Evolutionary conservation across 164 flowering plant genomes (phyloP), one percentile per base, ranked within the genome.

Genomic region (Vitis rupestris): DNA sequence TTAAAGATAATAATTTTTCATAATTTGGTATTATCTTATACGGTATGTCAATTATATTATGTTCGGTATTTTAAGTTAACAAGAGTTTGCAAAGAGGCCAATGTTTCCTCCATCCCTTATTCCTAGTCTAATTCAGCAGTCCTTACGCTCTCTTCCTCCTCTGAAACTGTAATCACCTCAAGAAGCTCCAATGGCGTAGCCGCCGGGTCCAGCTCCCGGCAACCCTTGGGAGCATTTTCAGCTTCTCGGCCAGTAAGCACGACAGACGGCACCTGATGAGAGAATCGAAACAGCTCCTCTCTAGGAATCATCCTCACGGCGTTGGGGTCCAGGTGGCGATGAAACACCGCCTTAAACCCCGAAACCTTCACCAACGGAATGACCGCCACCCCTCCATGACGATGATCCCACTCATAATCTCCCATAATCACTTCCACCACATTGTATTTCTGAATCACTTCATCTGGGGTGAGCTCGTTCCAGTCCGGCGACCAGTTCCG

Each of bases 401-500:
- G 27, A 23, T 4, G 64, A 17, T 76, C 66, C 52, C 77, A 78
- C 17, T 64, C 63, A 65, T 70, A 83, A 49, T 85, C 85, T 47
- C 76, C 27, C 27, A 23, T 78, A 56, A 81, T 71, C 19, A 85
- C 80, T 66, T 85, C 82, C 64, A 85, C 84, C 82, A 85, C 76
- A 56, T 83, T 80, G 59, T 85, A 85, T 48, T 78, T 71, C 67
- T 80, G 82, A 44, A 83, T 73, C 14, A 78, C 72, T 61, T 83
- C 84, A 72, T 83, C 85, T 9, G 79, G 74, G 10, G 86, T 85
- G 53, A 61, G 53, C 63, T 65, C 80, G 69, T 79, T 72, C 90
- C 90, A 87, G 16, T 87, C 81, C 23, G 80, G 71, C 5, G 82
- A 80, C 90, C 90, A 86, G 71, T 86, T 80, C 66, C 79, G 78